Base-by-base conservation (phyloP, 768 basidiomycete genomes). In the Plicaturopsis crispa region DNA sequence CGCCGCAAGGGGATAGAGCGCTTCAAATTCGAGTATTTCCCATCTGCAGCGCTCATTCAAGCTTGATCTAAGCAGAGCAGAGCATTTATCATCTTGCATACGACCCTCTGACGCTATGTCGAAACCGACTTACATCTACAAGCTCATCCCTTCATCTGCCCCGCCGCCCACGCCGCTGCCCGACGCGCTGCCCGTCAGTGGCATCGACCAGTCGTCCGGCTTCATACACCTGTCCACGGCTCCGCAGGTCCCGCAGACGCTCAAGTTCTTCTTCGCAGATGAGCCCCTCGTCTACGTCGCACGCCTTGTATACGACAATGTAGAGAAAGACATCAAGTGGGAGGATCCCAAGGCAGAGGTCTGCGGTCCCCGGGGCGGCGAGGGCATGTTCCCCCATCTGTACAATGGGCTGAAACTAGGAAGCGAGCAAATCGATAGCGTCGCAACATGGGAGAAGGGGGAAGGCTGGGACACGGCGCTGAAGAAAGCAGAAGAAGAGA, bases 71-170 rank as follows among this genome's bases (percentile, higher is more conserved):
- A n/a, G n/a, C n/a, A n/a, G n/a, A n/a, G n/a, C n/a, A n/a, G n/a
- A n/a, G n/a, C n/a, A n/a, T n/a, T n/a, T n/a, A n/a, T n/a, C n/a
- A n/a, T n/a, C n/a, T n/a, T n/a, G n/a, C n/a, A n/a, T n/a, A n/a
- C n/a, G n/a, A n/a, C n/a, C n/a, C n/a, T n/a, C n/a, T n/a, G n/a
- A n/a, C n/a, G n/a, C n/a, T n/a, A n/a, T n/a, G n/a, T n/a, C n/a
- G n/a, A n/a, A 36, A 28, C 79, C 75, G 4, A 67, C 60, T 3
- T 78, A 77, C 54, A 37, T 82, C 43, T 83, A 81, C 63, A 83
- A 81, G 47, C 68, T 83, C 42, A 54, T 80, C 22, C 61, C 67
- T 10, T 49, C 60, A 26, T 57, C 66, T 6, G 46, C 64, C 6
- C 56, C 69, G n/a, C 63, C 69, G 0, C 47, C 58, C 2, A 51